Evolutionary conservation across 495 filamentous ascomycete species (phyloP), one percentile per base, ranked within the genome.

Genomic region (Penicillium angulare): DNA sequence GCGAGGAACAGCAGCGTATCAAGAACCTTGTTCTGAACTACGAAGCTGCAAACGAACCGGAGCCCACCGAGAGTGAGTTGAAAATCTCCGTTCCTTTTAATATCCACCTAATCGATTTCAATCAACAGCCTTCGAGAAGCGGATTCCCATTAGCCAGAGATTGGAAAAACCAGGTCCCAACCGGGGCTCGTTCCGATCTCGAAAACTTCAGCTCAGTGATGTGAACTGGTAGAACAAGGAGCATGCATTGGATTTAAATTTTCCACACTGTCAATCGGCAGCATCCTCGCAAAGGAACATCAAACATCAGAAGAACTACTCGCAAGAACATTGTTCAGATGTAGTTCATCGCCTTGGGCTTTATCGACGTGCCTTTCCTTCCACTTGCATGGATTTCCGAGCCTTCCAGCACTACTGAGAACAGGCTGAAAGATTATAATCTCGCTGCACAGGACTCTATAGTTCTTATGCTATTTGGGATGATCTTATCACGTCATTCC

Each of bases 11-110:
- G 64, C 88, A 95, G 64, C 89, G 95, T 40, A 98, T 98, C 79
- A 98, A 98, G 74, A 93, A 87, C 63, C 76, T 97, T 18, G 95
- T 98, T 36, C 78, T 98, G 63, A 97, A 96, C 68, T 96, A 96
- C 63, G 93, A 98, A 67, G 84, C 93, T 47, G 80, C 87, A 27
- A 87, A 87, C 43, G 90, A 85, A 47, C 80, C 85, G 61, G 86
- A 91, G 24, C 69, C 78, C 47, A 81, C 89, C 62, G 90, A 92
- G 84, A 66, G 74, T 71, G 65, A 68, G 64, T 43, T n/a, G 13
- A 67, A 20, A 31, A 61, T 41, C 21, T 3, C 9, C 24, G 12
- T 24, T n/a, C 3, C 2, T 20, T n/a, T 13, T 32, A 35, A 8
- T 1, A 16, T 21, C 18, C 46, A 39, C 17, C 5, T 20, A 12